Evolutionary conservation across 2,329 filamentous ascomycete genomes (phyloP).

Genomic region (Claviceps lovelessii): DNA sequence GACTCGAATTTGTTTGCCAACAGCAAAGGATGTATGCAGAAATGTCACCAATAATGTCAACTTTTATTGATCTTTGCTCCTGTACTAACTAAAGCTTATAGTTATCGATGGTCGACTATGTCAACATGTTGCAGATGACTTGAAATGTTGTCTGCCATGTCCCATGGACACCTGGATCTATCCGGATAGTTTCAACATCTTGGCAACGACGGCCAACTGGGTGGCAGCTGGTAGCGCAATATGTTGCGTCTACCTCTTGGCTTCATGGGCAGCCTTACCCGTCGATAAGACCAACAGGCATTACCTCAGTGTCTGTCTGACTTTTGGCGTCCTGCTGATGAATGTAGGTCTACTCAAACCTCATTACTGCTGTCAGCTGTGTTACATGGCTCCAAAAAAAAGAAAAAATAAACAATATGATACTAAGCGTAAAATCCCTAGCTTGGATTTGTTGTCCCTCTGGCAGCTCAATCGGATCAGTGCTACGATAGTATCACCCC

Average conservation of each 20-base stretch:
- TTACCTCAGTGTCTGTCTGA: slow-evolving; percentile 81
- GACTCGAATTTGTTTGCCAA: slow-evolving; percentile 45
- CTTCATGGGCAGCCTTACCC: slow-evolving; percentile 68
- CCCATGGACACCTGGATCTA: slow-evolving; percentile 69
- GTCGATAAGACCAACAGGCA: slow-evolving; percentile 83
- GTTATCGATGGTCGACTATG: slow-evolving; percentile 43
- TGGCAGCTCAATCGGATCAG: slow-evolving; percentile 63
- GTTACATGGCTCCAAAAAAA: background rate
- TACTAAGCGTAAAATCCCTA: slow-evolving; percentile 22
- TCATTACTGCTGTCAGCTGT: background rate
- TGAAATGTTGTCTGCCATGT: slow-evolving; percentile 78
- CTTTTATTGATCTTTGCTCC: background rate
- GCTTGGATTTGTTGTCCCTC: slow-evolving; percentile 81
- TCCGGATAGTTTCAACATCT: slow-evolving; percentile 40
- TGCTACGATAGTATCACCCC: slow-evolving; percentile 87
- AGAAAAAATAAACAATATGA: background rate
- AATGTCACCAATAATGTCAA: slow-evolving; percentile 3
- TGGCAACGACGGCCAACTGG: slow-evolving; percentile 63
- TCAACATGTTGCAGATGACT: slow-evolving; percentile 30
- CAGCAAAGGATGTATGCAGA: slow-evolving; percentile 47
- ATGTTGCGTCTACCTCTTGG: slow-evolving; percentile 59
- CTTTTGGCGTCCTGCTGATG: slow-evolving; percentile 61
- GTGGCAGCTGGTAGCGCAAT: slow-evolving; percentile 61
- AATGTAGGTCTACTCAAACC: slow-evolving; percentile 42
- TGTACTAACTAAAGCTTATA: slow-evolving; percentile 16